These are phyloP conservation scores for Harringtonia aguacate DNA, from an alignment of 2,329 filamentous ascomycete genomes.

Conservation along the genomic window DNA sequence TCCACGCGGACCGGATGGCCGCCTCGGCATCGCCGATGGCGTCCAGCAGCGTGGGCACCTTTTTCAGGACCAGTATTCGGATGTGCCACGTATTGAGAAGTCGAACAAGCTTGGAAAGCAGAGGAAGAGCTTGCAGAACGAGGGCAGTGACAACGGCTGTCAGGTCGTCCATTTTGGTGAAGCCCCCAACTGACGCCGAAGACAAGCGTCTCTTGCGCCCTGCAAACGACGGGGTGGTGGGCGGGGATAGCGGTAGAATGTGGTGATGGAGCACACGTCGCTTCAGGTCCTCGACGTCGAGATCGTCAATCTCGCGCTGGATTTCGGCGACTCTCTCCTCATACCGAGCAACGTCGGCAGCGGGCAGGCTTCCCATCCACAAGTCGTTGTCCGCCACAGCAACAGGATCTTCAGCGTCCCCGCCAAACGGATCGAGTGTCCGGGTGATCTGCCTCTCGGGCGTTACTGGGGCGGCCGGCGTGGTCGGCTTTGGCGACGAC, in stretches of 20 bases:
- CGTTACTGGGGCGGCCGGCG: slow-evolving; percentile 3
- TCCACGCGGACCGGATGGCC: slow-evolving; percentile 57
- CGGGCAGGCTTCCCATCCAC: slow-evolving; percentile 63
- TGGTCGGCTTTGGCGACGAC: slow-evolving; percentile 1
- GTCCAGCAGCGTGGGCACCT: slow-evolving; percentile 57
- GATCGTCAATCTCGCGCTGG: slow-evolving; percentile 51
- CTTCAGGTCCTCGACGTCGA: slow-evolving; percentile 82
- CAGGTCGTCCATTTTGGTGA: slow-evolving; percentile 74
- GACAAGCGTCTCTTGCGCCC: slow-evolving; percentile 20
- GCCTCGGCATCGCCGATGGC: slow-evolving; percentile 56
- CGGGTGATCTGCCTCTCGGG: slow-evolving; percentile 7
- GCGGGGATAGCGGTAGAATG: slow-evolving; percentile 49
- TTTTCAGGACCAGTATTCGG: slow-evolving; percentile 63
- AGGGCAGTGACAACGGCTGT: slow-evolving; percentile 86
- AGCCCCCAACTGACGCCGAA: slow-evolving; percentile 32
- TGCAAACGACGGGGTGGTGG: slow-evolving; percentile 24
- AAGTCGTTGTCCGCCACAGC: slow-evolving; percentile 20
- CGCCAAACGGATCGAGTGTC: background rate
- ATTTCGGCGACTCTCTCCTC: slow-evolving; percentile 69
- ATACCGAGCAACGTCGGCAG: slow-evolving; percentile 53
- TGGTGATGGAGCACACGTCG: slow-evolving; percentile 75
- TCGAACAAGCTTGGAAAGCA: slow-evolving; percentile 60
- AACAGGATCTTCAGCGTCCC: background rate
- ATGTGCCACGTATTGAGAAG: slow-evolving; percentile 71
- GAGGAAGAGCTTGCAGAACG: slow-evolving; percentile 78